phyloP scores from a whole-genome alignment of 208 protist genomes.

The Angomonas deanei region DNA sequence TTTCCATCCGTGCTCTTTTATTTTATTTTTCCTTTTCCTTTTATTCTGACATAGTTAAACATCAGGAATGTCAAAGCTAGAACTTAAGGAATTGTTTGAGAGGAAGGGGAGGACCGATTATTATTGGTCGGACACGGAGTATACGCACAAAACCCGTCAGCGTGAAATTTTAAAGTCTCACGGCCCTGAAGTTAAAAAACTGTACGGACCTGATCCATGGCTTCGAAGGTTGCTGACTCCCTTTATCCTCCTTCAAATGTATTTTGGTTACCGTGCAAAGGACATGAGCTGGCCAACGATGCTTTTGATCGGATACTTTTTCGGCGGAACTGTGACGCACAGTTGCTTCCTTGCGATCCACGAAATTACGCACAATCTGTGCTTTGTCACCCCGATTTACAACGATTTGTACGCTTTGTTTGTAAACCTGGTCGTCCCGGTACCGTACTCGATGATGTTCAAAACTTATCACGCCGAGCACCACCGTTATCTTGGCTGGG shows the following conservation, averaged over 20 bases:
- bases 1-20: too few species aligned
- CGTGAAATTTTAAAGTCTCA: slow-evolving; percentile 77
- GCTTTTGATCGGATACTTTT: slow-evolving; percentile 61
- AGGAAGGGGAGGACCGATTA: slow-evolving; percentile 46
- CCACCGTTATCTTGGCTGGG: slow-evolving; percentile 90
- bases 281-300: slow-evolving; percentile 67
- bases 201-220: slow-evolving; percentile 63
- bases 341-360: slow-evolving; percentile 86
- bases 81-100: slow-evolving; percentile 17
- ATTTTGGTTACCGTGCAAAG: slow-evolving; percentile 42
- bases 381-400: slow-evolving; percentile 56
- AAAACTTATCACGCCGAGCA: slow-evolving; percentile 92
- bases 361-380: slow-evolving; percentile 88
- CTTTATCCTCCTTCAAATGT: slow-evolving; percentile 61
- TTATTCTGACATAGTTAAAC: background rate
- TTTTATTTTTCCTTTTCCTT: slow-evolving; percentile 1
- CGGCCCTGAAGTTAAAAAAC: slow-evolving; percentile 69
- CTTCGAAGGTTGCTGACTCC: slow-evolving; percentile 35
- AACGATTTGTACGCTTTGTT: slow-evolving; percentile 86
- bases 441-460: slow-evolving; percentile 91
- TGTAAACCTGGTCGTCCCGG: slow-evolving; percentile 77
- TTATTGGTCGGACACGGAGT: slow-evolving; percentile 62
- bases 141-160: slow-evolving; percentile 62
- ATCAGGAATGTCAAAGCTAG: background rate
- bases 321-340: slow-evolving; percentile 85